phyloP scores from a whole-genome alignment of 2,329 filamentous ascomycete genomes.

The Polychaeton citri region DNA sequence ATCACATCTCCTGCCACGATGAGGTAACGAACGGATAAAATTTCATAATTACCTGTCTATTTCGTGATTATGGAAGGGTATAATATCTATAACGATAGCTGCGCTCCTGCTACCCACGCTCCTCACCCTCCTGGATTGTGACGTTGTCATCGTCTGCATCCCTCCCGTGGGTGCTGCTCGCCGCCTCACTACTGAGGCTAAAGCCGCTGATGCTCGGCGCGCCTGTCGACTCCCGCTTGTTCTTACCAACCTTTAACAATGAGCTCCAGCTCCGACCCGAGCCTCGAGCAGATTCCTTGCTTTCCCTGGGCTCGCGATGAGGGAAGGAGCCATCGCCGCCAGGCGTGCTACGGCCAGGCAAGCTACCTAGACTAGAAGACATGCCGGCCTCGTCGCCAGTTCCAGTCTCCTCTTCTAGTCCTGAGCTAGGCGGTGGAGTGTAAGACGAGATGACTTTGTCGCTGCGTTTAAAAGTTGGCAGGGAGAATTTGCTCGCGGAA shows the following conservation, averaged over 20 bases:
- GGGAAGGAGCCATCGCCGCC: not conserved
- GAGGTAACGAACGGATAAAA: too few relatives aligned
- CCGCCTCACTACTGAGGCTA: not conserved
- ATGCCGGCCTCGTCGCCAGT: not conserved
- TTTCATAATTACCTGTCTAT: too few relatives aligned
- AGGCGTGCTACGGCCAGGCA: not conserved
- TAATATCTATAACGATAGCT: not conserved
- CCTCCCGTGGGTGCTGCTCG: not conserved
- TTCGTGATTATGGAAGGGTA: too few relatives aligned
- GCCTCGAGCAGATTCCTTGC: conserved; percentile 52
- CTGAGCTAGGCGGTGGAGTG: not conserved
- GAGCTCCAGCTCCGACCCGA: conserved; percentile 94
- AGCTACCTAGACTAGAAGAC: not conserved
- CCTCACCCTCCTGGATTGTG: not conserved
- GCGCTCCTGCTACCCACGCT: not conserved
- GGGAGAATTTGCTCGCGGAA: conserved; percentile 28
- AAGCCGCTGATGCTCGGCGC: not conserved
- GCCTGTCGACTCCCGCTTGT: not conserved
- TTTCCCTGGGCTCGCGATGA: conserved; percentile 44
- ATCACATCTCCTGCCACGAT: too few relatives aligned
- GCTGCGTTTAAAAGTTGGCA: conserved; percentile 18
- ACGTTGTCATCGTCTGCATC: not conserved
- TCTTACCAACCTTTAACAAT: conserved; percentile 57
- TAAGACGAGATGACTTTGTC: not conserved
- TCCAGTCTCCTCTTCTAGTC: not conserved